Percentiles rank a stretch among this genome's conserved stretches.
Evolutionary conservation across 495 filamentous ascomycete species (phyloP).

Genomic region (Annulohypoxylon nitens): DNA sequence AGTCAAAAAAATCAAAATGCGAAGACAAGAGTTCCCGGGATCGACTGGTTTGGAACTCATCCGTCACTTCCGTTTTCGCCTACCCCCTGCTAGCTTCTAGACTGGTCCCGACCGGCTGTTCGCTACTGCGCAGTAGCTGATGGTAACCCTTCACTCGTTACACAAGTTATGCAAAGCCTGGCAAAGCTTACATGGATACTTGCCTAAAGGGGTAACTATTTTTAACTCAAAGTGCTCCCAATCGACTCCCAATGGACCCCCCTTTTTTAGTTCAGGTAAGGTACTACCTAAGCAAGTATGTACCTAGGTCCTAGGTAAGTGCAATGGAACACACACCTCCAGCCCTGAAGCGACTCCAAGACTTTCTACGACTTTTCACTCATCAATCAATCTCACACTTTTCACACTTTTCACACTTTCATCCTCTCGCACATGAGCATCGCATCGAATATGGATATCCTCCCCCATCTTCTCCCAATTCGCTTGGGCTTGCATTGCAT

Average conservation of each 20-base stretch:
- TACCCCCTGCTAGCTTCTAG: constrained; percentile 31
- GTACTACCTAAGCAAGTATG: neutral
- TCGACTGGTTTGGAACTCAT: constrained; percentile 45
- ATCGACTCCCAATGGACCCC: neutral
- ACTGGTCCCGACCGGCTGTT: constrained; percentile 38
- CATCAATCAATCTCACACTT: too few relatives aligned
- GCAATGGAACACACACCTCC: too few relatives aligned
- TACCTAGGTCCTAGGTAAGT: too few relatives aligned
- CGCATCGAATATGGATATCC: neutral
- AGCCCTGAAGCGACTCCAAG: too few relatives aligned
- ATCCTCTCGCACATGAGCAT: neutral
- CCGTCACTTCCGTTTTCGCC: constrained; percentile 39
- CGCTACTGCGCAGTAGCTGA: constrained; percentile 17
- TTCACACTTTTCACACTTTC: neutral
- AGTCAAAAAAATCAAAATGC: neutral
- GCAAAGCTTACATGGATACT: constrained; percentile 16
- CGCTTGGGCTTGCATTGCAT: constrained; percentile 22
- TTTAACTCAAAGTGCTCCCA: neutral
- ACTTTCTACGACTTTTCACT: too few relatives aligned
- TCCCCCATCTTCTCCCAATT: constrained; percentile 1
- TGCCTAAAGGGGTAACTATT: constrained; percentile 29
- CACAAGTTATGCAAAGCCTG: constrained; percentile 18
- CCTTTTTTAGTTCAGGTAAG: constrained; percentile 1
- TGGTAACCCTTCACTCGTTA: constrained; percentile 16
- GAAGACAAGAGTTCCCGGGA: constrained; percentile 3